Evolutionary conservation across 257 asterid species (phyloP).

Genomic region (Ilex asprella): DNA sequence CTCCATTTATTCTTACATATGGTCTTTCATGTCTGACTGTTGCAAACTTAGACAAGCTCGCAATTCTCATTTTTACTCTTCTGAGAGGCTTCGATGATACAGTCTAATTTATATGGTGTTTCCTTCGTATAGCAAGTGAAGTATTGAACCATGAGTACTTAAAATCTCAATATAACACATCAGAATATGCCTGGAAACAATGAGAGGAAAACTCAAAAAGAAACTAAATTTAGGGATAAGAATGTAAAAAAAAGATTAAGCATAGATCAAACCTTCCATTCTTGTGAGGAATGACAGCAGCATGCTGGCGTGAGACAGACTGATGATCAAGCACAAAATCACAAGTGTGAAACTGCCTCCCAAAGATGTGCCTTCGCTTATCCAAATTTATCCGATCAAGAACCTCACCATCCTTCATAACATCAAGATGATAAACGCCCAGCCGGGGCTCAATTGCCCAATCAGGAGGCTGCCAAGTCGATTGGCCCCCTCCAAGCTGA

Average conservation of each 20-base stretch:
- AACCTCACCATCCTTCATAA: constrained; percentile 91
- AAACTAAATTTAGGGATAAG: not conserved
- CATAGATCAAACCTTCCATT: constrained; percentile 60
- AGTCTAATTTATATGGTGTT: too few relatives aligned
- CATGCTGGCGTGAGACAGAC: constrained; percentile 97
- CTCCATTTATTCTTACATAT: too few relatives aligned
- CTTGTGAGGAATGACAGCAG: constrained; percentile 89
- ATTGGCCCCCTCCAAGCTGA: constrained; percentile 85
- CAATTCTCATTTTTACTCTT: too few relatives aligned
- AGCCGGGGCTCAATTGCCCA: constrained; percentile 98
- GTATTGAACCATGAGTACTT: too few relatives aligned
- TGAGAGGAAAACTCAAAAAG: not conserved
- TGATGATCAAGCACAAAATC: constrained; percentile 98
- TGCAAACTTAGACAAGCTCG: too few relatives aligned
- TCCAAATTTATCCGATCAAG: constrained; percentile 73
- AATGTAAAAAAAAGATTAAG: not conserved
- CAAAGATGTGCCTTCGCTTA: constrained; percentile 77
- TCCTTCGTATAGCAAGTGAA: too few relatives aligned
- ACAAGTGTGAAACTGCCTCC: constrained; percentile 87
- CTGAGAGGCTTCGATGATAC: too few relatives aligned
- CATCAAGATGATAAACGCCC: constrained; percentile 82
- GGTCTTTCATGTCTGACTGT: too few relatives aligned
- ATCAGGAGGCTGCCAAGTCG: constrained; percentile 96
- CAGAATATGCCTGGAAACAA: too few relatives aligned
- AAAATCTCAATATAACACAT: too few relatives aligned